Evolutionary conservation across 2,329 filamentous ascomycete species (phyloP), one percentile per base, ranked within the genome.

Genomic region (Diaporthe ilicicola): DNA sequence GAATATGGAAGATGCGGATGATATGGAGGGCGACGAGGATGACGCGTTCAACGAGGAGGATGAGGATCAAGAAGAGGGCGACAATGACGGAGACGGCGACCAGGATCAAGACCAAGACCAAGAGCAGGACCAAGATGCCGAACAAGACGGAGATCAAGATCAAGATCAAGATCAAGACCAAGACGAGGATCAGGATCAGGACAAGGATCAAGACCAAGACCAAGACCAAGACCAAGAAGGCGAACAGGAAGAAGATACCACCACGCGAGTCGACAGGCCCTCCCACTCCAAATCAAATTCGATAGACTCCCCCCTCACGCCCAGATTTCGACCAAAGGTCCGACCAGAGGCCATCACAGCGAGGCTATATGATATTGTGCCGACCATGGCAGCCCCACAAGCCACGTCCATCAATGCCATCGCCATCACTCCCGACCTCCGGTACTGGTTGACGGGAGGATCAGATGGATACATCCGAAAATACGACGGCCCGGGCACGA

Each of bases 401-500:
- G 93, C 94, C 73, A 99, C 96, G 3, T 98, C 94, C 67, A 94
- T 99, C 81, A 99, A 99, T 79, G 92, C 94, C 12, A 89, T 99
- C 71, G 91, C 94, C 29, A 92, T 96, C 39, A 99, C 96, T 0
- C 95, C 94, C 2, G 96, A 99, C 80, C 92, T 98, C 86, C 90
- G 94, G 69, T 98, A 94, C 88, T 95, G 97, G 80, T 95, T 98
- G 79, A 97, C 92, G 13, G 96, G 96, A 46, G 96, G 96, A 0
- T 92, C 93, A 0, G 96, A 99, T 82, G 95, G 96, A 59, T 99
- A 97, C 78, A 95, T 99, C 74, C 90, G 96, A 70, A 98, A 98
- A 81, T 98, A 97, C 82, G 97, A 99, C 80, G 97, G 96, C 80
- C 91, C 93, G 3, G 94, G 94, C 44, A 98, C 96, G 6, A 95